Conservation (phyloP, 2,329 filamentous ascomycete species). For the Cadophora sp. region DNA sequence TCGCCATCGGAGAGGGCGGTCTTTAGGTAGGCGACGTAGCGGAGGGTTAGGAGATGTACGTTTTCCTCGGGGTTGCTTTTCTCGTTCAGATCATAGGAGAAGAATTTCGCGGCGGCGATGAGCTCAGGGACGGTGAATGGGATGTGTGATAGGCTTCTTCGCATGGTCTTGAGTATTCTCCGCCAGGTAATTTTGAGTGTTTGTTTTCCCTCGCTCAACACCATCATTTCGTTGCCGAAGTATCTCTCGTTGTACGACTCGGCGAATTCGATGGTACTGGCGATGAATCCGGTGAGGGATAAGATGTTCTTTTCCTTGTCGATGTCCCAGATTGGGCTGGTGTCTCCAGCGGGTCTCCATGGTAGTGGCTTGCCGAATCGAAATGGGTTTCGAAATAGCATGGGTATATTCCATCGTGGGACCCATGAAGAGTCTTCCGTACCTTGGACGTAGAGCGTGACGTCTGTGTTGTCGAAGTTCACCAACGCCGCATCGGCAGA, state of each 20-base stretch:
- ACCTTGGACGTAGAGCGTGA: slow-evolving; percentile 37
- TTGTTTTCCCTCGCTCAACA: slow-evolving; percentile 32
- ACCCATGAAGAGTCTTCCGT: slow-evolving; percentile 39
- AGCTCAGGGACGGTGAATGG: slow-evolving; percentile 30
- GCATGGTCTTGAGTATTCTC: slow-evolving; percentile 33
- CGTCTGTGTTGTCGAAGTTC: slow-evolving; percentile 40
- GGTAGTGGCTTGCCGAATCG: slow-evolving; percentile 41
- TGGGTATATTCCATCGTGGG: slow-evolving; percentile 39
- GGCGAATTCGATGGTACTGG: slow-evolving; percentile 25
- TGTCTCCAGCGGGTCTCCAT: slow-evolving; percentile 38
- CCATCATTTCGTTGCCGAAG: slow-evolving; percentile 36
- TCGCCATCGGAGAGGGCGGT: slow-evolving; percentile 32
- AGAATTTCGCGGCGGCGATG: slow-evolving; percentile 36
- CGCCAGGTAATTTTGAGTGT: slow-evolving; percentile 33
- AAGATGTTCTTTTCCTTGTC: slow-evolving; percentile 33
- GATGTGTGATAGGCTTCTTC: slow-evolving; percentile 18
- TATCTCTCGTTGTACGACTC: slow-evolving; percentile 35
- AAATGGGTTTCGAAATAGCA: slow-evolving; percentile 44
- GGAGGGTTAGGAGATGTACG: slow-evolving; percentile 30
- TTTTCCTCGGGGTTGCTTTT: slow-evolving; percentile 34
- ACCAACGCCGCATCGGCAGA: slow-evolving; percentile 40
- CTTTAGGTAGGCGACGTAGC: slow-evolving; percentile 40
- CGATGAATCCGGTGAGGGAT: slow-evolving; percentile 29
- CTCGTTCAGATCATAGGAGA: slow-evolving; percentile 39
- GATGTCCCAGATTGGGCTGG: slow-evolving; percentile 38